phyloP scores from a whole-genome alignment of 1,139 yeast species.

The Candida sp. region DNA sequence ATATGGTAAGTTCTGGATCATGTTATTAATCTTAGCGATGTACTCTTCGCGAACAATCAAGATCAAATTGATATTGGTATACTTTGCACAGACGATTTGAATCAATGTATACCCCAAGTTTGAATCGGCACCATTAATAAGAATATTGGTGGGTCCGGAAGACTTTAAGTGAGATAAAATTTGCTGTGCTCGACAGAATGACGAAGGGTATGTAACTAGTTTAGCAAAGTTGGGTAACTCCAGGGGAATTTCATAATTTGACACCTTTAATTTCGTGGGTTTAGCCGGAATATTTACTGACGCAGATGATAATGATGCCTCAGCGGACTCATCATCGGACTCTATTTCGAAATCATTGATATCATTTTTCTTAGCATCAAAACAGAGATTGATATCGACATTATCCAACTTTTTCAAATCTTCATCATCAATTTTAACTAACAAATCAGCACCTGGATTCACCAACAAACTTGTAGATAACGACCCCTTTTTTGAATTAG shows the following conservation, averaged over 20 bases:
- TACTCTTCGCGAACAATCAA: conserved; percentile 29
- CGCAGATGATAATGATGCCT: conserved; percentile 1
- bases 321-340: conserved; percentile 7
- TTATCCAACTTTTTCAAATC: conserved; percentile 16
- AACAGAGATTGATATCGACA: conserved; percentile 15
- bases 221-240: conserved; percentile 33
- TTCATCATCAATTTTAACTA: conserved; percentile 26
- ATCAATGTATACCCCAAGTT: conserved; percentile 33
- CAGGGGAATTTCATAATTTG: conserved; percentile 6
- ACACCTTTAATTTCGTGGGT: conserved; percentile 1
- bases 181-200: conserved; percentile 39
- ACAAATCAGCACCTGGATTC: conserved; percentile 29
- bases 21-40: conserved; percentile 16
- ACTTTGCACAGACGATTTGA: conserved; percentile 27
- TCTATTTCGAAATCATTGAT: conserved; percentile 13
- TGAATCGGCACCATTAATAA: conserved; percentile 47
- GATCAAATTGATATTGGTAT: conserved; percentile 25
- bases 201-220: conserved; percentile 29
- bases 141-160: conserved; percentile 18
- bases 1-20: conserved; percentile 17
- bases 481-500: conserved; percentile 33
- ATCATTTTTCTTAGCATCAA: conserved; percentile 3
- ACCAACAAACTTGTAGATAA: conserved; percentile 33
- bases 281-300: not conserved
- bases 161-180: conserved; percentile 25